Evolutionary conservation across 2,329 filamentous ascomycete genomes (phyloP), one percentile per base, ranked within the genome.

Genomic region (Zalaria sp.): DNA sequence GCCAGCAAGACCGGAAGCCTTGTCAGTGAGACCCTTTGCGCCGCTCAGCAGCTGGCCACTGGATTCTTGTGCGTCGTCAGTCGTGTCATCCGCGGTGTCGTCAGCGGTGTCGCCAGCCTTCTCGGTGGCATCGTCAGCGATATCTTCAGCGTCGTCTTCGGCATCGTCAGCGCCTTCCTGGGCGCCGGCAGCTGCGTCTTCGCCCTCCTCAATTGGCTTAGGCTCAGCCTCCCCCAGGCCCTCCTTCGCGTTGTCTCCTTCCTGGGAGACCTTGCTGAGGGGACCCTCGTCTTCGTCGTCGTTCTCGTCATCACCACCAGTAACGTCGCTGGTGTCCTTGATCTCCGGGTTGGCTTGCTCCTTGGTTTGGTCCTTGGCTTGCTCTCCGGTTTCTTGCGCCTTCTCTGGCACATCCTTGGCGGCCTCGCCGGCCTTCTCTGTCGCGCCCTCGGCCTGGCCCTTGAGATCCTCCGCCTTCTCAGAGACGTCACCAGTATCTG

Each of bases 231-330:
- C 57, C 47, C 67, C 56, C 39, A 69, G 61, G 27, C 58, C 57
- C 47, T 67, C 57, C 45, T 67, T 55, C 39, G 63, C 60, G 25
- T 67, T 58, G 38, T 64, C 61, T 42, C 59, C 63, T 36, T 61
- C 61, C 49, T 69, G 58, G 41, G 64, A 66, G 35, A 69, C 66
- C 53, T 69, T 70, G 55, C 62, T 64, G 49, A 59, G 51, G 25
- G 57, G 54, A 34, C 52, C 57, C 35, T 61, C 52, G 37, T 56
- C 57, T 28, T 57, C 57, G 18, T 58, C 54, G 50, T 63, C 47
- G 49, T 58, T 47, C 18, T 47, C 50, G 39, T 63, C 61, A 40
- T 59, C 57, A 39, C 56, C 53, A 25, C 56, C 53, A 32, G 55
- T 48, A 31, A 37, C 52, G 25, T 53, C 47, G 28, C 55, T 47